These are phyloP conservation scores for Rostrohypoxylon terebratum DNA, from an alignment of 495 filamentous ascomycete species.

Conservation along the genomic window DNA sequence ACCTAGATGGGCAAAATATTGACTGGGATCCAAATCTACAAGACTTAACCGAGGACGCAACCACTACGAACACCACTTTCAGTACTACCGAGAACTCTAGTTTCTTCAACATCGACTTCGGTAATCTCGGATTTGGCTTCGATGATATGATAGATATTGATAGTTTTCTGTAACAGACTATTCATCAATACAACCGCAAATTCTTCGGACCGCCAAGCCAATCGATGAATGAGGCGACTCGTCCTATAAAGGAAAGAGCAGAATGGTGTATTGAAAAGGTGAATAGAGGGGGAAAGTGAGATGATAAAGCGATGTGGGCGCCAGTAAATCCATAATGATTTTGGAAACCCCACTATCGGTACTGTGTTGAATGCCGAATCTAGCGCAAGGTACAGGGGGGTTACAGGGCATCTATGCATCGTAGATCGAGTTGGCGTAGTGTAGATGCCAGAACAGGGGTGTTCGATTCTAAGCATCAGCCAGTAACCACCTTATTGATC, in stretches of 20 bases:
- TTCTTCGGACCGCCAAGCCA: neutral
- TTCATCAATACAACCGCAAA: neutral
- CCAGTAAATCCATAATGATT: neutral
- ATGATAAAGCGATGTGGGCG: neutral
- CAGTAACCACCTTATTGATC: neutral
- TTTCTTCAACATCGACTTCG: conserved; percentile 7
- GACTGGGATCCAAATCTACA: conserved; percentile 23
- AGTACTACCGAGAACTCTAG: neutral
- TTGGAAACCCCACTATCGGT: neutral
- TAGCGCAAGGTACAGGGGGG: neutral
- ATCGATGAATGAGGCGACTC: too few species aligned
- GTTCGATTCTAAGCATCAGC: neutral
- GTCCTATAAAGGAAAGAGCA: too few species aligned
- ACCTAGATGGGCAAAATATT: neutral
- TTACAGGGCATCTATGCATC: too few species aligned
- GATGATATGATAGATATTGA: conserved; percentile 38
- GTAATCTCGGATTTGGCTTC: conserved; percentile 9
- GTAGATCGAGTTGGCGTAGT: neutral
- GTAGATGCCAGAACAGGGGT: neutral
- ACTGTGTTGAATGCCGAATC: neutral
- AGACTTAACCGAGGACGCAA: neutral
- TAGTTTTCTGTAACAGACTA: conserved; percentile 9
- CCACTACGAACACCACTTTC: neutral
- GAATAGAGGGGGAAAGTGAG: neutral
- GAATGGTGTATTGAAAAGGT: neutral